A percentile compares a stretch with the other conserved stretches of the same genome.
Conservation (phyloP, 345 rosid genomes). For the Heritiera fomes region DNA sequence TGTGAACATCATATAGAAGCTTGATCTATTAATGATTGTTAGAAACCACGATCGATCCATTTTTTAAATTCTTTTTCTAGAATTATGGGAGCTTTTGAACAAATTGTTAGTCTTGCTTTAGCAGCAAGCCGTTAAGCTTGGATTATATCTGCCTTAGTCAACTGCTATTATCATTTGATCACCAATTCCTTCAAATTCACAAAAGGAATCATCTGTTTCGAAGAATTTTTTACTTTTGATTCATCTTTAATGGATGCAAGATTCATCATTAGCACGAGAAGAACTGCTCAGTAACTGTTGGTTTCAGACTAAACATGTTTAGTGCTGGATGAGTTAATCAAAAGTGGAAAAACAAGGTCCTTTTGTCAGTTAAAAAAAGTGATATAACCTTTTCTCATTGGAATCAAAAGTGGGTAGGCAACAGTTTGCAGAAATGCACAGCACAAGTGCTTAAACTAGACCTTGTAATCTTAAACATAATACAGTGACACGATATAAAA, state of each 20-base stretch:
- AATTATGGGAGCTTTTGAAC: neutral
- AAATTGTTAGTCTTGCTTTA: neutral
- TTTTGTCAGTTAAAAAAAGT: slow-evolving; percentile 20
- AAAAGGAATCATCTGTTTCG: too few species aligned
- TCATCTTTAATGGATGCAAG: neutral
- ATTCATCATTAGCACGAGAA: neutral
- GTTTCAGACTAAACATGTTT: neutral
- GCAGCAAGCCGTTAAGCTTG: neutral
- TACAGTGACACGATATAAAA: too few species aligned
- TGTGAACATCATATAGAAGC: neutral
- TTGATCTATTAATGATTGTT: slow-evolving; percentile 18
- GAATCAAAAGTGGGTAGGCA: neutral
- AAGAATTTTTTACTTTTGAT: neutral
- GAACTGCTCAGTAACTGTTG: neutral
- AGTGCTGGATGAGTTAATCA: slow-evolving; percentile 2
- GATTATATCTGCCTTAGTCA: neutral
- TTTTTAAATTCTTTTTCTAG: neutral
- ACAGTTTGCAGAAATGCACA: neutral
- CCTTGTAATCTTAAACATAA: too few species aligned
- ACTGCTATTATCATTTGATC: neutral
- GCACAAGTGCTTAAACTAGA: too few species aligned
- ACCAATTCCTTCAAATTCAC: neutral
- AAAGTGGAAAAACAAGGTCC: neutral
- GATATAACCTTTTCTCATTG: neutral
- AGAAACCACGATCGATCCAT: too few species aligned